A percentile compares a stretch with the other conserved stretches of the same genome.
phyloP scores from a whole-genome alignment of 2,329 filamentous ascomycete species.

The Claviceps monticola region DNA sequence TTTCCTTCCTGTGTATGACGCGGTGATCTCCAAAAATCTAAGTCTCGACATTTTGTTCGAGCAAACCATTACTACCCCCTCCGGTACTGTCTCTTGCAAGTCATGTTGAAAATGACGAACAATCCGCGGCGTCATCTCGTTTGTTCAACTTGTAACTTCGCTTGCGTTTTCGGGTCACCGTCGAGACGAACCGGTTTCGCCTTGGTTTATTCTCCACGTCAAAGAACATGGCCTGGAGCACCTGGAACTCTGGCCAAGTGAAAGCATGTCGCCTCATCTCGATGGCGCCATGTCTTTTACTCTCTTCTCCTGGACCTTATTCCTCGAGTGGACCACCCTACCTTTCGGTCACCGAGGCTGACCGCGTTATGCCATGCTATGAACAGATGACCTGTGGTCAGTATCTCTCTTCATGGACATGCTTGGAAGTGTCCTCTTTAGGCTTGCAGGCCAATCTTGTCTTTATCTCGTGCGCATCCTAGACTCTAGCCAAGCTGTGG shows the following conservation, averaged over 20 bases:
- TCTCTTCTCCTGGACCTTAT: not conserved
- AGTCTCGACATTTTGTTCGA: not conserved
- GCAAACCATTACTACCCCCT: not conserved
- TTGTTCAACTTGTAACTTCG: not conserved
- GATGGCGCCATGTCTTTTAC: not conserved
- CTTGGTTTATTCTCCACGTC: not conserved
- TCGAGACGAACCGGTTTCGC: not conserved
- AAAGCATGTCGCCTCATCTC: not conserved
- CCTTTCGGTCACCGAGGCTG: not conserved
- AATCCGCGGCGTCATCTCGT: not conserved
- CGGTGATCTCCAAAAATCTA: not conserved
- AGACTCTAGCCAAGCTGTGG: slow-evolving; percentile 19
- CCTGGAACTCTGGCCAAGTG: not conserved
- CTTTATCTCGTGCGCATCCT: slow-evolving; percentile 20
- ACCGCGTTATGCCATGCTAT: slow-evolving; percentile 5
- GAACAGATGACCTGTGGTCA: slow-evolving; percentile 15
- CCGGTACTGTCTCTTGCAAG: not conserved
- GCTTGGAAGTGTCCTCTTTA: slow-evolving; percentile 18
- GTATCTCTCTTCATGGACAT: slow-evolving; percentile 16
- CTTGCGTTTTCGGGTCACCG: not conserved
- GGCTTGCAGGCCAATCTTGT: slow-evolving; percentile 10
- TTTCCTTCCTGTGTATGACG: not conserved
- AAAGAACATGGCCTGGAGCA: not conserved
- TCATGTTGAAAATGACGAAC: not conserved
- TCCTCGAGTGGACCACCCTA: not conserved